Evolutionary conservation across 805 yeast genomes (phyloP), one percentile per base, ranked within the genome.

Genomic region (Sugiyamaella chiloensis): DNA sequence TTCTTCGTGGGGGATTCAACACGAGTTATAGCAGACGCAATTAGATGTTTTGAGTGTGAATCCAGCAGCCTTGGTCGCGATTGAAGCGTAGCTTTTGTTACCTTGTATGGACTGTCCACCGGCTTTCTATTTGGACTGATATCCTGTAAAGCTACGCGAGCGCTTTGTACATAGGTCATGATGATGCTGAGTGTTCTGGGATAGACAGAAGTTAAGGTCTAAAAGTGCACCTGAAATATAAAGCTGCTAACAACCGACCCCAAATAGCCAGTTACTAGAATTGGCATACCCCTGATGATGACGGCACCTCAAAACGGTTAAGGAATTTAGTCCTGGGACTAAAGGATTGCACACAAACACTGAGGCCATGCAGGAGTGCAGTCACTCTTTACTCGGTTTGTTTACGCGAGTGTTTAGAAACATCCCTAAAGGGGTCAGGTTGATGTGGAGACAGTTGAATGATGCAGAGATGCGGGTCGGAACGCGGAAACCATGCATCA

Each of bases 31-130:
- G n/a, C n/a, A n/a, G 42, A 14, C 12, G 31, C 12, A 20, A 24
- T 24, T 14, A 17, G 27, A 31, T 12, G 9, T 19, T 14, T 16
- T 7, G 27, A 27, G n/a, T 40, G 42, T 9, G 19, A 19, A 23
- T 40, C 42, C 23, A 24, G 27, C 21, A 40, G 31, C 42, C 42
- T 31, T 17, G 42, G 42, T 26, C 37, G 37, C 14, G 37, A 19
- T 4, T 12, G 21, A 12, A 11, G 21, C 14, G 37, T 8, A 5
- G 14, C 21, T 34, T 40, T 40, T 9, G 24, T 14, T 31, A 26
- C 31, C 21, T 24, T 24, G 42, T 14, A 26, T 23, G n/a, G 31
- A 26, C 31, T n/a, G 6, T 17, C 24, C 12, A 4, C 24, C 12
- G n/a, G 17, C 30, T 14, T 20, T 23, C 27, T 40, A 32, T 40